Conservation (phyloP, 257 asterid genomes). For the Apocynum venetum region DNA sequence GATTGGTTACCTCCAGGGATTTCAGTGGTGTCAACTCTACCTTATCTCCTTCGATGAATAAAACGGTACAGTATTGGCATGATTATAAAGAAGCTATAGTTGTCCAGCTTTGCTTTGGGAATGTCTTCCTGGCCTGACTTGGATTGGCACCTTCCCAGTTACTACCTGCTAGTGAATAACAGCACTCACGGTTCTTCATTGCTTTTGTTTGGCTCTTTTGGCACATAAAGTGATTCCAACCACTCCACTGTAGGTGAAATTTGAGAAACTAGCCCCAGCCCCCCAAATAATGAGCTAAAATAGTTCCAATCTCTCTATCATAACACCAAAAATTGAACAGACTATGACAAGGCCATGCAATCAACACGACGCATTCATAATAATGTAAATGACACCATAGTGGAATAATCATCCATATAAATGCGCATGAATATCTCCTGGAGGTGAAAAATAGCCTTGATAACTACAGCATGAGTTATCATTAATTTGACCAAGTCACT, state of each 20-base stretch:
- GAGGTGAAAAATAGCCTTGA: conserved; percentile 17
- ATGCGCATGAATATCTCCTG: conserved; percentile 4
- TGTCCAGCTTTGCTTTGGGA: conserved; percentile 20
- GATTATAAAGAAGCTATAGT: neutral
- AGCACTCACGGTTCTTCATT: conserved; percentile 26
- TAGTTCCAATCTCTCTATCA: neutral
- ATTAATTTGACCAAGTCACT: conserved; percentile 32
- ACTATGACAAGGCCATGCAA: conserved; percentile 14
- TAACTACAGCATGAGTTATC: conserved; percentile 23
- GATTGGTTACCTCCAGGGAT: neutral
- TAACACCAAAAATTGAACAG: conserved; percentile 12
- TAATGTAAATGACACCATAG: conserved; percentile 2
- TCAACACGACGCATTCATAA: conserved; percentile 6
- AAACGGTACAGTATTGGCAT: neutral
- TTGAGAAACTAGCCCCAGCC: neutral
- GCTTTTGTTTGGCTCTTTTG: conserved; percentile 38
- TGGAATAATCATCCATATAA: neutral
- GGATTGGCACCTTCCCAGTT: conserved; percentile 37
- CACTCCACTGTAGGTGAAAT: conserved; percentile 19
- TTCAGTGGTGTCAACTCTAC: neutral
- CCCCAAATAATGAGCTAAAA: conserved; percentile 4
- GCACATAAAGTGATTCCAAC: conserved; percentile 36
- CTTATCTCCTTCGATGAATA: neutral
- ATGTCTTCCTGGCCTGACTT: conserved; percentile 27
- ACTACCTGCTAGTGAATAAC: conserved; percentile 22